Conservation (phyloP, 2,329 filamentous ascomycete species). For the Byssochlamys sp. region DNA sequence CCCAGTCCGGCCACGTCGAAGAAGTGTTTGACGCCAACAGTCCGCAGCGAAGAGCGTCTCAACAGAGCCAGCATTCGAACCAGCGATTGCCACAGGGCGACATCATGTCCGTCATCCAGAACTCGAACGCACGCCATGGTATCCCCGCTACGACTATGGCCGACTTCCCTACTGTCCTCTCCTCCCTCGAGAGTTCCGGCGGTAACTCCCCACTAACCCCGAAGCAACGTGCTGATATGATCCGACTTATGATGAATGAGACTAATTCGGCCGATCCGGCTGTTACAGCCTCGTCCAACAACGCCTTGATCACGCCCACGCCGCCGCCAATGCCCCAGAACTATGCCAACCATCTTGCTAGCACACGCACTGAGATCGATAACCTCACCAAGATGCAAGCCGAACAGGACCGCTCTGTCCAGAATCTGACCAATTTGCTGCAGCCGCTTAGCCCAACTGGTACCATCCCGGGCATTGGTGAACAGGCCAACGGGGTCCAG, state of each 20-base stretch:
- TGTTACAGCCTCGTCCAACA: constrained; percentile 36
- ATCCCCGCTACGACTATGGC: constrained; percentile 26
- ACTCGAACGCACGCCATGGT: constrained; percentile 36
- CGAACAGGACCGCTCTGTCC: constrained; percentile 67
- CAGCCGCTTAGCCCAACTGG: constrained; percentile 73
- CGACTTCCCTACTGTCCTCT: constrained; percentile 38
- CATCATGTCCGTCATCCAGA: constrained; percentile 42
- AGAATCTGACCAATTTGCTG: constrained; percentile 63
- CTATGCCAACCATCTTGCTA: constrained; percentile 43
- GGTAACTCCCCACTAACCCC: constrained; percentile 36
- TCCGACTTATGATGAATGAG: constrained; percentile 39
- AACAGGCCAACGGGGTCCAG: constrained; percentile 32
- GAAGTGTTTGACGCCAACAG: constrained; percentile 35
- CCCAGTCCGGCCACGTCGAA: constrained; percentile 30
- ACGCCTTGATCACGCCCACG: constrained; percentile 47
- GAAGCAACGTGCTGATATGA: constrained; percentile 39
- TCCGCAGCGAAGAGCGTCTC: constrained; percentile 16
- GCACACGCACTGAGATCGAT: constrained; percentile 66
- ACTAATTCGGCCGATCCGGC: constrained; percentile 34
- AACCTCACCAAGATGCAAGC: constrained; percentile 67
- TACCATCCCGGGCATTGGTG: constrained; percentile 58
- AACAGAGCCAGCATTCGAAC: constrained; percentile 12
- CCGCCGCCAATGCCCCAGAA: constrained; percentile 46
- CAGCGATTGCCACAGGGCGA: constrained; percentile 29
- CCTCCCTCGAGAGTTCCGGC: constrained; percentile 34